Base-by-base conservation (phyloP, 371 early-diverging fungal species). In the Choanephora cucurbitarum region DNA sequence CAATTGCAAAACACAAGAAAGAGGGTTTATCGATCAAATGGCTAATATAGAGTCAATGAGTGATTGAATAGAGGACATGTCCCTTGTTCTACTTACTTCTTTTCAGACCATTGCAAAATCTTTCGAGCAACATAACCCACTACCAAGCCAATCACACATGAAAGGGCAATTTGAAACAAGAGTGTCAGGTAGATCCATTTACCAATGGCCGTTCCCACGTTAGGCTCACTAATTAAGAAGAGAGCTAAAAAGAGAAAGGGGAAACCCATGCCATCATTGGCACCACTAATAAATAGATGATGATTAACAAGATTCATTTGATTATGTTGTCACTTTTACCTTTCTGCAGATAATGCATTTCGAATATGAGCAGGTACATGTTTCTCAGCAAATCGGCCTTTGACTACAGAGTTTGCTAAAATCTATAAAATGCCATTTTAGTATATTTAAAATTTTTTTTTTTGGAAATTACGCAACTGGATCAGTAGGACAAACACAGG, bases 361-460 rank as follows among this genome's bases (percentile, higher is more conserved):
- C 97, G 87, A n/a, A 98, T 81, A 49, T 90, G 79, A 34, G 83
- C 72, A 0, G 97, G 94, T 11, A 99, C 91, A 64, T 96, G 89
- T 53, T 87, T 86, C 62, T 94, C 95, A 8, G 99, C 97, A 81
- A 97, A 98, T 52, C 89, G 82, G n/a, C 99, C 98, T 67, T 94
- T 94, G 18, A 98, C 89, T 2, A 98, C 92, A 13, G 93, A 90
- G 78, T 94, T 95, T 45, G 98, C 93, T 45, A 99, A 72, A 22
- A 99, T 79, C 83, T 83, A 55, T 17, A 2, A 13, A 31, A 10
- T 10, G n/a, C n/a, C n/a, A 33, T 24, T 31, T 48, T 37, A 43
- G 5, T 17, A 43, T 14, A 15, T 24, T 37, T 52, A 34, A 54
- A 14, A 18, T 21, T 23, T 21, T 46, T 13, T 40, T 23, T 31